Evolutionary conservation across 1,284 basidiomycete species (phyloP).

Genomic region (Ceratobasidium sp.): DNA sequence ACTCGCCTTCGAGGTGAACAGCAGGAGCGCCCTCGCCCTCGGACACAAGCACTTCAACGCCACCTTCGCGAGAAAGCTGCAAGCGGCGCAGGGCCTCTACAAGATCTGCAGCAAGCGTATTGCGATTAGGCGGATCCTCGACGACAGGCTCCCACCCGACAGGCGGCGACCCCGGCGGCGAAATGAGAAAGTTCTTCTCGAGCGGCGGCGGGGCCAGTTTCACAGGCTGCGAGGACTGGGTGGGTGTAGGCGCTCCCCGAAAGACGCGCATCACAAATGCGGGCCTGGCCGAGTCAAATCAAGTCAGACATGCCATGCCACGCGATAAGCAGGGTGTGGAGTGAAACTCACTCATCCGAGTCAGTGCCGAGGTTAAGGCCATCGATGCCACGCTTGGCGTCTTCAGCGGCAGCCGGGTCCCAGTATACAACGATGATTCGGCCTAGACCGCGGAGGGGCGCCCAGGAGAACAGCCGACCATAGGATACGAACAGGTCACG

Average conservation of each 20-base stretch:
- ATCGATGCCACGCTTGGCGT: constrained; percentile 70
- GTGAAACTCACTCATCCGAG: constrained; percentile 59
- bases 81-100: constrained; percentile 74
- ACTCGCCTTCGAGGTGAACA: constrained; percentile 35
- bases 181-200: constrained; percentile 96
- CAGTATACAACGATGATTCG: constrained; percentile 85
- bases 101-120: constrained; percentile 90
- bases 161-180: constrained; percentile 97
- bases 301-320: constrained; percentile 41
- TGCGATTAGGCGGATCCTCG: constrained; percentile 91
- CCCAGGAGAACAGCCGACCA: constrained; percentile 86
- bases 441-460: constrained; percentile 81
- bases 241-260: constrained; percentile 77
- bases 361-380: constrained; percentile 66
- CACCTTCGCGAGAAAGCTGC: constrained; percentile 47
- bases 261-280: constrained; percentile 69
- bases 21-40: constrained; percentile 32
- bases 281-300: constrained; percentile 39
- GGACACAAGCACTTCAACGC: constrained; percentile 43
- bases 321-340: not conserved
- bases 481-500: constrained; percentile 74
- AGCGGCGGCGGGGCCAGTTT: constrained; percentile 79
- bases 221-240: constrained; percentile 43
- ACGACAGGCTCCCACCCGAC: constrained; percentile 94
- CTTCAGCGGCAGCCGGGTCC: constrained; percentile 69